phyloP scores from a whole-genome alignment of 163 green algal species.

The Chlorella variabilis region DNA sequence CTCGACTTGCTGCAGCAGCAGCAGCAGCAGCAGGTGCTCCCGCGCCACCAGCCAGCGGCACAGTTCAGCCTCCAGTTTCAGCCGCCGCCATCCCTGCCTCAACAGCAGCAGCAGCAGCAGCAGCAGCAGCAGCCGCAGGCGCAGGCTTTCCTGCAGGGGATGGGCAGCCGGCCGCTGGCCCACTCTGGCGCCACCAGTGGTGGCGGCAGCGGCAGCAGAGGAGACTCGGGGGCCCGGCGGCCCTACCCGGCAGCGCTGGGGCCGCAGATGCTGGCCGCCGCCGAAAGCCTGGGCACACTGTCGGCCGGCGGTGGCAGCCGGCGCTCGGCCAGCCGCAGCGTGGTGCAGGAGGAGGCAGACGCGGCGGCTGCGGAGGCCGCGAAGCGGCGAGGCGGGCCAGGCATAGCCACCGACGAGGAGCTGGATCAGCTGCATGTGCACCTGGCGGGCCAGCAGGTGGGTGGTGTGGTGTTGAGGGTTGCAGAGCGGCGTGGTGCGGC shows the following conservation, averaged over 20 bases:
- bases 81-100: background rate
- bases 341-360: background rate
- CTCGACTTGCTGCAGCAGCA: background rate
- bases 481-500: no score
- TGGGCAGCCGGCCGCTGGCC: background rate
- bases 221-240: background rate
- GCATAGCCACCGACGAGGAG: constrained; percentile 27
- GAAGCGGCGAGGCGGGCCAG: background rate
- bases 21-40: background rate
- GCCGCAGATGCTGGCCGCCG: background rate
- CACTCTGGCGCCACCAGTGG: background rate
- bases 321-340: background rate
- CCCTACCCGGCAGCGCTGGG: background rate
- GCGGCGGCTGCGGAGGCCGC: no score
- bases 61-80: constrained; percentile 3
- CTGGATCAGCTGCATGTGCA: constrained; percentile 14
- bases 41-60: background rate
- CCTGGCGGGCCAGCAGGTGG: background rate
- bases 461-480: no score
- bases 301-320: constrained; percentile 10
- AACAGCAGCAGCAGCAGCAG: background rate
- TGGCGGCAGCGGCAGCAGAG: background rate
- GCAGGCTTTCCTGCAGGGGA: background rate
- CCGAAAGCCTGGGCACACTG: background rate
- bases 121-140: background rate